phyloP scores from a whole-genome alignment of 2,329 filamentous ascomycete genomes.

The Aspergillus sp. region DNA sequence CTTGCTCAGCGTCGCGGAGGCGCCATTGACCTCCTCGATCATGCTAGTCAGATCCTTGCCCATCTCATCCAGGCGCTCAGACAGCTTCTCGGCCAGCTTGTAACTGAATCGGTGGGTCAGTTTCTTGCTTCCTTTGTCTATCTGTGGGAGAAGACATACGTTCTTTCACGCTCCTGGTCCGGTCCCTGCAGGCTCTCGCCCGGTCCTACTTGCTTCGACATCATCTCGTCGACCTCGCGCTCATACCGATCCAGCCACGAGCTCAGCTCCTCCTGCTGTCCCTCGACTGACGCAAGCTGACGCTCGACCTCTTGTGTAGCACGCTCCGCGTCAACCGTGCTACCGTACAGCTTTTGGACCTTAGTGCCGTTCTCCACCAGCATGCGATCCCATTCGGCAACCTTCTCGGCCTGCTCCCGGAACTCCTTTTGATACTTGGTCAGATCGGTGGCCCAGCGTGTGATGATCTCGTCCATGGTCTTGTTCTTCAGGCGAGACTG shows the following conservation, averaged over 20 bases:
- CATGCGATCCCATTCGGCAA: constrained; percentile 87
- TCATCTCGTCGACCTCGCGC: constrained; percentile 84
- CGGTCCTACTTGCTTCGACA: constrained; percentile 73
- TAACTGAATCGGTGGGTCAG: constrained; percentile 51
- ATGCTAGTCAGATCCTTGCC: constrained; percentile 89
- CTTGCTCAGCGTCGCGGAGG: constrained; percentile 85
- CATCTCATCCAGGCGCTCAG: constrained; percentile 88
- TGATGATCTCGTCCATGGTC: constrained; percentile 98
- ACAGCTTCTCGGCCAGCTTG: constrained; percentile 90
- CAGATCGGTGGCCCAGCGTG: constrained; percentile 90
- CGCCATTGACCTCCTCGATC: constrained; percentile 97
- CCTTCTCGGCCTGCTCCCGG: constrained; percentile 81
- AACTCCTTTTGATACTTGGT: constrained; percentile 97
- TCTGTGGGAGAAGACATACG: constrained; percentile 52
- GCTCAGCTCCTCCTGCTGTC: constrained; percentile 87
- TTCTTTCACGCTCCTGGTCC: constrained; percentile 92
- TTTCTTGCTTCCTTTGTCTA: not conserved
- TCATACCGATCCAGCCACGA: constrained; percentile 90
- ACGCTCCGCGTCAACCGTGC: constrained; percentile 89
- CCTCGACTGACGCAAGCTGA: constrained; percentile 84
- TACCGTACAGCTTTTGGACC: constrained; percentile 88
- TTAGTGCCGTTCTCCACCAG: constrained; percentile 93
- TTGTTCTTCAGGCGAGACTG: constrained; percentile 94
- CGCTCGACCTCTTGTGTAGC: constrained; percentile 92
- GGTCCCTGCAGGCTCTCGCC: constrained; percentile 78